These are phyloP conservation scores for Alternaria sp. DNA, from an alignment of 2,329 filamentous ascomycete species.

Conservation along the genomic window DNA sequence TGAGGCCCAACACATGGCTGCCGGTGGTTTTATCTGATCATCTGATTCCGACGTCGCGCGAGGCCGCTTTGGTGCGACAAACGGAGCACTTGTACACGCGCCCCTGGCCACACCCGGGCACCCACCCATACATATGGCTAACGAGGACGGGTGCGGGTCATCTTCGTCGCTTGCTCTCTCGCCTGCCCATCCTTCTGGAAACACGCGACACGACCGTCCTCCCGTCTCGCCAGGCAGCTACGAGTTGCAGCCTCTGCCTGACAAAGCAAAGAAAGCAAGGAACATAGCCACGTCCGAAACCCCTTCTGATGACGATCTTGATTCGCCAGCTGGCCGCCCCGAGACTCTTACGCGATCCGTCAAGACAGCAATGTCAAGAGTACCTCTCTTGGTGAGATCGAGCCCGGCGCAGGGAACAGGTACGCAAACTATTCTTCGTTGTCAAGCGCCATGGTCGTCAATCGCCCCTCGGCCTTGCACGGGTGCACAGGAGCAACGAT, in stretches of 20 bases:
- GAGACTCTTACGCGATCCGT: slow-evolving; percentile 21
- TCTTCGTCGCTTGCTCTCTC: slow-evolving; percentile 26
- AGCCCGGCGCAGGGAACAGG: slow-evolving; percentile 65
- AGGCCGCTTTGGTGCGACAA: slow-evolving; percentile 31
- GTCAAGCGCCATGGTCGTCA: slow-evolving; percentile 4
- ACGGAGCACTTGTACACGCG: slow-evolving; percentile 27
- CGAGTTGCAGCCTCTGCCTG: slow-evolving; percentile 39
- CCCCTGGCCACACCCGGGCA: slow-evolving; percentile 17
- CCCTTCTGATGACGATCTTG: slow-evolving; percentile 38
- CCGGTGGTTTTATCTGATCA: slow-evolving; percentile 31
- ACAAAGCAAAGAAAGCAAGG: slow-evolving; percentile 40
- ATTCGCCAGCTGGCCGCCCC: slow-evolving; percentile 18
- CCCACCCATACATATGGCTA: slow-evolving; percentile 35
- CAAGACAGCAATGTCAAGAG: slow-evolving; percentile 53
- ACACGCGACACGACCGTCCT: slow-evolving; percentile 27
- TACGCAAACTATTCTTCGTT: slow-evolving; percentile 25
- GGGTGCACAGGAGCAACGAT: slow-evolving; percentile 11
- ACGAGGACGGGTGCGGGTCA: slow-evolving; percentile 19
- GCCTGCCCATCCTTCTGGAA: slow-evolving; percentile 24
- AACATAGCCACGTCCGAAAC: slow-evolving; percentile 33
- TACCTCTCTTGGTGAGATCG: slow-evolving; percentile 65
- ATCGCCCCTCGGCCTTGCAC: slow-evolving; percentile 2
- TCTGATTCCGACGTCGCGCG: slow-evolving; percentile 29
- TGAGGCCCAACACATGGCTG: slow-evolving; percentile 7
- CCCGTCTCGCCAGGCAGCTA: slow-evolving; percentile 33